Conservation (phyloP, 768 basidiomycete genomes). For the Tulasnella sp. region DNA sequence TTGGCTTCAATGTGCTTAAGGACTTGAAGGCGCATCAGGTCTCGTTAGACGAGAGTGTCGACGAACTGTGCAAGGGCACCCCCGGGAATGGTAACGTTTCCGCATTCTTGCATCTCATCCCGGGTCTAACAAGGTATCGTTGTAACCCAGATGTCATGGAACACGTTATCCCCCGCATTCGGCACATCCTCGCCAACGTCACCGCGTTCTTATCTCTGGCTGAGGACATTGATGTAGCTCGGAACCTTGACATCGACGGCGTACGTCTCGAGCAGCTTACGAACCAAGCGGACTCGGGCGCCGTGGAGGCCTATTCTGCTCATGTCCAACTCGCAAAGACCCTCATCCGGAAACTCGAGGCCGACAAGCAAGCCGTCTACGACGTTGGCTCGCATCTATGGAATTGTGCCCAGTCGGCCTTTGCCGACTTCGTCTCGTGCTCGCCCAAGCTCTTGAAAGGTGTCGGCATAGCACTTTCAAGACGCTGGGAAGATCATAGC, state of each 20-base stretch:
- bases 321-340: conserved; percentile 62
- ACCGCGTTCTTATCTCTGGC: conserved; percentile 47
- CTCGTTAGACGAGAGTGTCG: conserved; percentile 41
- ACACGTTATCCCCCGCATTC: conserved; percentile 28
- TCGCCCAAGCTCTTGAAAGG: neutral
- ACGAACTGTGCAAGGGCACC: neutral
- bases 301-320: conserved; percentile 31
- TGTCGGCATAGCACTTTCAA: neutral
- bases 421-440: neutral
- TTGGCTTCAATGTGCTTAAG: conserved; percentile 42
- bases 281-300: neutral
- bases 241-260: conserved; percentile 74
- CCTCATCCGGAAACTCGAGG: conserved; percentile 60
- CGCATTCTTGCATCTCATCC: neutral
- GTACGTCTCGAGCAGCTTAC: neutral
- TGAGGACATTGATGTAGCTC: conserved; percentile 65
- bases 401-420: conserved; percentile 39
- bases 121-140: neutral
- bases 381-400: conserved; percentile 58
- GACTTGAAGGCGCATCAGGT: conserved; percentile 41
- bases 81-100: neutral
- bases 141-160: conserved; percentile 24
- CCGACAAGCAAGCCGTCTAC: conserved; percentile 57
- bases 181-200: conserved; percentile 43
- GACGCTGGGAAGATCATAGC: neutral